phyloP scores from a whole-genome alignment of 2,329 filamentous ascomycete genomes.

The Fusarium incarnatum region DNA sequence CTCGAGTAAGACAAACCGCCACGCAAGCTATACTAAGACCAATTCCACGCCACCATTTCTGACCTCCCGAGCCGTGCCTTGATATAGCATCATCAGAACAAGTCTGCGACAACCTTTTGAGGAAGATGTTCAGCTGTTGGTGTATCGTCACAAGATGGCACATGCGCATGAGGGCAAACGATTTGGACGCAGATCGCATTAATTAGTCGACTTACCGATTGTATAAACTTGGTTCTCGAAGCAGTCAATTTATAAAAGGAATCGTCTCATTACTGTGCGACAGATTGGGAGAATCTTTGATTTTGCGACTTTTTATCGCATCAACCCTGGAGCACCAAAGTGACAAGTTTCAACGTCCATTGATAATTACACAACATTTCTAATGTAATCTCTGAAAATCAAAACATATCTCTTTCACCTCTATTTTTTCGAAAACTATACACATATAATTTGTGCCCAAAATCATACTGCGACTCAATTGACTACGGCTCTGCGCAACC shows the following conservation, averaged over 20 bases:
- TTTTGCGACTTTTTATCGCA: slow-evolving; percentile 25
- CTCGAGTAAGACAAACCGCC: slow-evolving; percentile 37
- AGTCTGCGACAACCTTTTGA: slow-evolving; percentile 11
- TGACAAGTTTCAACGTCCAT: slow-evolving; percentile 19
- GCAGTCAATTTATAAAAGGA: slow-evolving; percentile 8
- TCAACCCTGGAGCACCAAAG: slow-evolving; percentile 12
- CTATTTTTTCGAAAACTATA: neutral
- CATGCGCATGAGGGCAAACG: neutral
- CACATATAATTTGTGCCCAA: neutral
- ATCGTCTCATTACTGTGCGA: slow-evolving; percentile 19
- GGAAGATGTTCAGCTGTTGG: neutral
- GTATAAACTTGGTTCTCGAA: neutral
- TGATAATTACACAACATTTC: slow-evolving; percentile 20
- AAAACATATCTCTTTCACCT: neutral
- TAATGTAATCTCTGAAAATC: neutral
- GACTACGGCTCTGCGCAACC: slow-evolving; percentile 12
- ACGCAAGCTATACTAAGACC: slow-evolving; percentile 48
- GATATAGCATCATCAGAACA: slow-evolving; percentile 30
- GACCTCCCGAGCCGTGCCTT: slow-evolving; percentile 15
- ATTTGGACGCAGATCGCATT: neutral
- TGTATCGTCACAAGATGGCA: neutral
- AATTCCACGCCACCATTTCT: slow-evolving; percentile 46
- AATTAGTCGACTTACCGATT: neutral
- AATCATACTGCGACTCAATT: neutral
- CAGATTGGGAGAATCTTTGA: slow-evolving; percentile 5